Conservation (phyloP, 2,329 filamentous ascomycete genomes). For the Dothidotthia symphoricarpi region DNA sequence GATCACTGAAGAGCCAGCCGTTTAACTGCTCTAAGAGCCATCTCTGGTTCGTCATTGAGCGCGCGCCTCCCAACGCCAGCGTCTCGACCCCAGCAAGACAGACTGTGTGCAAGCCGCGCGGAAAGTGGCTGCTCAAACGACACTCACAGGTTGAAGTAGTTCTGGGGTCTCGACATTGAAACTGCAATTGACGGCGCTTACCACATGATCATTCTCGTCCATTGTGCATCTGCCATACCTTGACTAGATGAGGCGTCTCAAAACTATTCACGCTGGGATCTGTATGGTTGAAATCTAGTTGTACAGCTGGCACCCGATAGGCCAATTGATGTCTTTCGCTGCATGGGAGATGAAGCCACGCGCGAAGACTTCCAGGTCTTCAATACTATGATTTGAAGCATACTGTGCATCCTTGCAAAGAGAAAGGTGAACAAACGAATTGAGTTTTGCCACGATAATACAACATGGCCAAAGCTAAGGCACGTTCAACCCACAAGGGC, state of each 20-base stretch:
- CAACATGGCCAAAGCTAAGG: conserved; percentile 5
- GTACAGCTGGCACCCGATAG: conserved; percentile 12
- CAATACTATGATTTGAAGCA: conserved; percentile 14
- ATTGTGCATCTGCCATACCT: conserved; percentile 18
- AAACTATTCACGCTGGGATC: conserved; percentile 16
- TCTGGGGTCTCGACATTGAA: conserved; percentile 24
- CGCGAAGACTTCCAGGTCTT: conserved; percentile 24
- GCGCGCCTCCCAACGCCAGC: conserved; percentile 39
- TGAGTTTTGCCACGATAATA: conserved; percentile 12
- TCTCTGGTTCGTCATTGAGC: conserved; percentile 35
- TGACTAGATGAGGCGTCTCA: conserved; percentile 24
- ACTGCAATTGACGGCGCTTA: conserved; percentile 37
- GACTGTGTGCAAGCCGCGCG: conserved; percentile 23
- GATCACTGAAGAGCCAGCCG: conserved; percentile 25
- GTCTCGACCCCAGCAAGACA: conserved; percentile 22
- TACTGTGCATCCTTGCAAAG: conserved; percentile 6
- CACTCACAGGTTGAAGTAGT: conserved; percentile 29
- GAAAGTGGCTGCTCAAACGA: conserved; percentile 22
- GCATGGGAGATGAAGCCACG: conserved; percentile 29
- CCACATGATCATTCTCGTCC: conserved; percentile 21
- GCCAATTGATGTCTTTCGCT: conserved; percentile 25
- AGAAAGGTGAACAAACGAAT: conserved; percentile 12
- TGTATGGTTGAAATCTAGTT: conserved; percentile 22
- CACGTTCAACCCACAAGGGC: conserved; percentile 26
- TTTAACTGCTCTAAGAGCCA: conserved; percentile 25